These are phyloP conservation scores for Coniochaeta sp. DNA, from an alignment of 2,329 filamentous ascomycete genomes.

Conservation along the genomic window DNA sequence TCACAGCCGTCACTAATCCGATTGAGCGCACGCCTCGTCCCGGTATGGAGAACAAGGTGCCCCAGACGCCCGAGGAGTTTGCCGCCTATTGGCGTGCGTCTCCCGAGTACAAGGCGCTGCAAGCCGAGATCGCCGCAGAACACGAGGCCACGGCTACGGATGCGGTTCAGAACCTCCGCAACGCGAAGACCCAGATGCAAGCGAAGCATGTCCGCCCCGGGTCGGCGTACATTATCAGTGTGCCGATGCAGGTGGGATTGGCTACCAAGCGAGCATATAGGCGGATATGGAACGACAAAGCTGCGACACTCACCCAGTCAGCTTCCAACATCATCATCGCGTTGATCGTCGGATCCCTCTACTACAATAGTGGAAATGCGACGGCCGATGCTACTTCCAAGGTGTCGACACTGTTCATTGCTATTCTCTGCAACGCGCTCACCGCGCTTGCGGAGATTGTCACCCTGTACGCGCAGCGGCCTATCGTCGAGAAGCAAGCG, in stretches of 20 bases:
- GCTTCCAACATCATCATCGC: slow-evolving; percentile 46
- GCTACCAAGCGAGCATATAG: slow-evolving; percentile 45
- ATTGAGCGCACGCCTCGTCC: slow-evolving; percentile 45
- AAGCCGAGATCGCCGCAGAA: slow-evolving; percentile 39
- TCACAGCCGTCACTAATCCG: slow-evolving; percentile 62
- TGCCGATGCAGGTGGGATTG: slow-evolving; percentile 45
- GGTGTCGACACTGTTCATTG: slow-evolving; percentile 53
- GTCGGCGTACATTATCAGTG: slow-evolving; percentile 50
- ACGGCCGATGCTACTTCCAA: slow-evolving; percentile 45
- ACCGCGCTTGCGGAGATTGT: slow-evolving; percentile 48
- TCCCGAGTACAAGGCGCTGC: slow-evolving; percentile 31
- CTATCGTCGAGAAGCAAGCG: slow-evolving; percentile 41
- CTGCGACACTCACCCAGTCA: slow-evolving; percentile 37
- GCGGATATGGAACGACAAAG: slow-evolving; percentile 43
- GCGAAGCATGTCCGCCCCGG: slow-evolving; percentile 43
- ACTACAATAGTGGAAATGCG: slow-evolving; percentile 40
- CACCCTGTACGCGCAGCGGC: slow-evolving; percentile 37
- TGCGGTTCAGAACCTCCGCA: slow-evolving; percentile 24
- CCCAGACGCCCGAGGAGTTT: slow-evolving; percentile 65
- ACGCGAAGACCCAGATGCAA: slow-evolving; percentile 42
- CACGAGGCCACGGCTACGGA: slow-evolving; percentile 19
- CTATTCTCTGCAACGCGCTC: slow-evolving; percentile 48
- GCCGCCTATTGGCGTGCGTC: slow-evolving; percentile 40
- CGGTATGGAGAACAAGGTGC: slow-evolving; percentile 55
- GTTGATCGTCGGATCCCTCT: slow-evolving; percentile 55